These are phyloP conservation scores for Dichotomocladium elegans DNA, from an alignment of 371 early-diverging fungal species.

Conservation along the genomic window DNA sequence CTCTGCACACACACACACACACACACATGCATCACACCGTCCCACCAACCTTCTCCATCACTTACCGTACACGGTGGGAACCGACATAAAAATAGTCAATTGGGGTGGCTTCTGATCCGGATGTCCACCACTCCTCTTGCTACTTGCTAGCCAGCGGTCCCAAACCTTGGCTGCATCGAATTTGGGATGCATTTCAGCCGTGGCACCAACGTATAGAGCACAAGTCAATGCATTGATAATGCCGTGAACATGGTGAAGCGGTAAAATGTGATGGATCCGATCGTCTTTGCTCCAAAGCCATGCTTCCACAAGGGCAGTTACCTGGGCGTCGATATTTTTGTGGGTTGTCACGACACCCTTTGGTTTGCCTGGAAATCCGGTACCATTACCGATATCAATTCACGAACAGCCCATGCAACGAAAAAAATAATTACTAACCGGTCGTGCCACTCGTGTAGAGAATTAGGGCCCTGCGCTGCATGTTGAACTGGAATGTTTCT, in stretches of 20 bases:
- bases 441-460: conserved; percentile 83
- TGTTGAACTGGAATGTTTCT: conserved; percentile 19
- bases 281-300: conserved; percentile 73
- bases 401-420: too few species aligned
- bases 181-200: conserved; percentile 69
- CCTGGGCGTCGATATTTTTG: conserved; percentile 61
- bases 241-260: conserved; percentile 84
- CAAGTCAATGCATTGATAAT: conserved; percentile 62
- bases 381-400: too few species aligned
- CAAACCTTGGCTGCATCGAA: conserved; percentile 65
- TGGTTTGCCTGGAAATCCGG: conserved; percentile 67
- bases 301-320: conserved; percentile 58
- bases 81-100: conserved; percentile 82
- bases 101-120: background rate
- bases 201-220: conserved; percentile 67
- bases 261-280: conserved; percentile 73
- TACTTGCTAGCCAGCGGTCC: conserved; percentile 48
- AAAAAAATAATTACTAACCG: conserved; percentile 32
- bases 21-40: too few species aligned
- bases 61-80: conserved; percentile 81
- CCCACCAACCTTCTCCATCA: too few species aligned
- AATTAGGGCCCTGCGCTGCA: conserved; percentile 59
- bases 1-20: background rate
- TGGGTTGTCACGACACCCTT: conserved; percentile 82
- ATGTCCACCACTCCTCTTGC: conserved; percentile 23